Conservation (phyloP, 2,329 filamentous ascomycete species). For the Botrytis deweyae region DNA sequence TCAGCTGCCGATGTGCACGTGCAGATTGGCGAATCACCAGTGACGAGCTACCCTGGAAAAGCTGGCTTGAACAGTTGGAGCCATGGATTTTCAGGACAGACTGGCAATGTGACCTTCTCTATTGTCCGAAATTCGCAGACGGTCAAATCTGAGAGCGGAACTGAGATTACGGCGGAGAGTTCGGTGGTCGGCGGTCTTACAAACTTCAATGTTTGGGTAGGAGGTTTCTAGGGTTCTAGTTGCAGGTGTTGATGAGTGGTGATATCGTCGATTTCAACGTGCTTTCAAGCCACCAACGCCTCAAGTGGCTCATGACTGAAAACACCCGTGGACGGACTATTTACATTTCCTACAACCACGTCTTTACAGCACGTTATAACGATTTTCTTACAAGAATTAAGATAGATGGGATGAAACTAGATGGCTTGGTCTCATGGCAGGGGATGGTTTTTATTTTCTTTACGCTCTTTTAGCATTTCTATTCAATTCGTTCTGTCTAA, state of each 20-base stretch:
- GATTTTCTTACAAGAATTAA: background rate
- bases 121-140: conserved; percentile 32
- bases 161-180: conserved; percentile 32
- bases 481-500: background rate
- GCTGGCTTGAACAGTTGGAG: conserved; percentile 34
- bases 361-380: background rate
- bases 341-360: background rate
- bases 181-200: conserved; percentile 28
- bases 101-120: conserved; percentile 37
- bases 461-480: background rate
- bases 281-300: background rate
- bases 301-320: background rate
- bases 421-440: background rate
- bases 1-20: conserved; percentile 36
- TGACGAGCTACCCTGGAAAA: conserved; percentile 25
- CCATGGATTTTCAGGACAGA: conserved; percentile 38
- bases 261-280: background rate
- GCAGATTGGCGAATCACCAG: conserved; percentile 36
- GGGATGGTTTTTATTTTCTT: background rate
- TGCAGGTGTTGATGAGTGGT: background rate
- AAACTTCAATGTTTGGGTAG: conserved; percentile 37
- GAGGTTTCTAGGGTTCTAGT: conserved; percentile 28
- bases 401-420: background rate
- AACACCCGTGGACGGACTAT: background rate
- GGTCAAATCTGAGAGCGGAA: conserved; percentile 31